Evolutionary conservation across 768 basidiomycete genomes (phyloP), one percentile per base, ranked within the genome.

Genomic region (Dioszegia crocea): DNA sequence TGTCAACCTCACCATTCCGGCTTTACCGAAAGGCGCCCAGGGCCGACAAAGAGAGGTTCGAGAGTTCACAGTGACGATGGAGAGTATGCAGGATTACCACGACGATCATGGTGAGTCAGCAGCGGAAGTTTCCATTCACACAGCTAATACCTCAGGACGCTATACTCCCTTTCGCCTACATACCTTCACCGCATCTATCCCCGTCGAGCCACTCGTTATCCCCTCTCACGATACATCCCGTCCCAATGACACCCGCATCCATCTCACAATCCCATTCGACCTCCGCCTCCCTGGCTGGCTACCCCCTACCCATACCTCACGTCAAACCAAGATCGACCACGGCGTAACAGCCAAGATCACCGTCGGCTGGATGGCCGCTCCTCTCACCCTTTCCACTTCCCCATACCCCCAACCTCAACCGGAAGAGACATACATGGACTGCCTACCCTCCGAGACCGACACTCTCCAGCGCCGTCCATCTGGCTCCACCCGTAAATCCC

Each of bases 221-320:
- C 60, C 66, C 12, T 47, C 51, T 11, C 50, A 56, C 33, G 61
- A 71, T 11, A 67, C 73, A n/a, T 80, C 82, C 16, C 80, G 82
- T 45, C 85, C 88, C 68, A 82, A 85, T 38, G 23, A 80, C 77
- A 68, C 76, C 51, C 36, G 21, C 79, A 77, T 71, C 76, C 51
- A 60, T 14, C 90, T 90, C 86, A 85, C 87, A 64, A 79, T 91
- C 56, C 80, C 85, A 17, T 94, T 93, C 74, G 86, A 91, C 74
- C 77, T 96, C 3, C 82, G 84, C 16, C 78, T 93, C n/a, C 91
- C 91, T 4, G 92, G 91, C 17, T 94, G 92, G 92, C 81, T 96
- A 2, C 91, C 91, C 8, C 66, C 75, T 2, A 63, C 64, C 16
- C 69, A 73, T 41, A 31, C 36, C 14, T 62, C 64, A 8, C 50